Conservation (phyloP, 2,329 filamentous ascomycete species). For the Eutypella sp. region DNA sequence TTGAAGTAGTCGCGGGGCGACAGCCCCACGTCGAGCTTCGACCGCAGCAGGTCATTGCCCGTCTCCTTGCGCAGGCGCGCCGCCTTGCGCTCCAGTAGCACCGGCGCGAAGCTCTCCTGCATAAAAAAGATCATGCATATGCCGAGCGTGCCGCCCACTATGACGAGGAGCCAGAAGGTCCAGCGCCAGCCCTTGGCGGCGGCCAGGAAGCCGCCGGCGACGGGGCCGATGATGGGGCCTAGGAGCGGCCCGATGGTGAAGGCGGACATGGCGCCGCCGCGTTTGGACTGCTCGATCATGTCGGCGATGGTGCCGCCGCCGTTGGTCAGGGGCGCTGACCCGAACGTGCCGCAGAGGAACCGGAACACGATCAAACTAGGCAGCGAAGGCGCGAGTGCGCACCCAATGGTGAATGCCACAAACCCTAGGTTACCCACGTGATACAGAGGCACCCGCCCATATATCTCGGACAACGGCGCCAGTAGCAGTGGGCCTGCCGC, state of each 20-base stretch:
- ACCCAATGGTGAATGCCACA: constrained; percentile 37
- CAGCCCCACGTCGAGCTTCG: constrained; percentile 4
- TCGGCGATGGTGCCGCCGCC: constrained; percentile 64
- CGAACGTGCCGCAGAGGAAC: constrained; percentile 57
- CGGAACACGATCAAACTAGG: constrained; percentile 52
- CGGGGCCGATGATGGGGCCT: constrained; percentile 30
- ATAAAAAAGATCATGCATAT: constrained; percentile 28
- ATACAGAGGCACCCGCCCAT: constrained; percentile 50
- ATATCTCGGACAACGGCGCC: constrained; percentile 56
- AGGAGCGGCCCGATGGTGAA: constrained; percentile 29
- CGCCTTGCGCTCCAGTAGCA: constrained; percentile 31
- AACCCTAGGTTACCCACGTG: constrained; percentile 42
- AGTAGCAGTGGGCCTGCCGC: constrained; percentile 54
- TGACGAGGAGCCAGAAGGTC: constrained; percentile 33
- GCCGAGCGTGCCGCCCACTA: constrained; percentile 23
- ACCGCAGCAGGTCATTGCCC: constrained; percentile 18
- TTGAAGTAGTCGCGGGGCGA: background rate
- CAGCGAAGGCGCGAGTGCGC: constrained; percentile 47
- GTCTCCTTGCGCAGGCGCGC: constrained; percentile 29
- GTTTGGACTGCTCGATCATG: constrained; percentile 45
- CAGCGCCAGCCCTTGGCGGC: constrained; percentile 31
- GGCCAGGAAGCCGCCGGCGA: constrained; percentile 29
- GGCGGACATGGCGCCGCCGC: constrained; percentile 44
- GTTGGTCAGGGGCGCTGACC: constrained; percentile 57
- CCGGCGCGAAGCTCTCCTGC: constrained; percentile 33